Conservation (phyloP, 2,329 filamentous ascomycete genomes). For the Sarocladiaceae sp. region DNA sequence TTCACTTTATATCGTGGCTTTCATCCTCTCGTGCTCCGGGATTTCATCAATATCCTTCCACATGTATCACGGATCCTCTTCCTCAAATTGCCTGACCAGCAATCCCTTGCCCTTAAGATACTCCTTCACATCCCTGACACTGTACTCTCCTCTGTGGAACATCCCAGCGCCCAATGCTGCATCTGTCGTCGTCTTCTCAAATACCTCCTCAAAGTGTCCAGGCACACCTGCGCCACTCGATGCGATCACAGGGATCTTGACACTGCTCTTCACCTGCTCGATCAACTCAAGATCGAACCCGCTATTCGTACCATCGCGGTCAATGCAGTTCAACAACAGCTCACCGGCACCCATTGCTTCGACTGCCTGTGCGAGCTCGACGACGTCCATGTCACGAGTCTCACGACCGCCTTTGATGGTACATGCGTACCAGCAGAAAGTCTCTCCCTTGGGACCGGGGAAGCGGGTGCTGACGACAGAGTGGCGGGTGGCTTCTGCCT, state of each 20-base stretch:
- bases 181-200: constrained; percentile 79
- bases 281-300: constrained; percentile 95
- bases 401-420: constrained; percentile 95
- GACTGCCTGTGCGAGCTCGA: constrained; percentile 81
- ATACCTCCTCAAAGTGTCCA: constrained; percentile 86
- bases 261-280: constrained; percentile 76
- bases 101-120: constrained; percentile 67
- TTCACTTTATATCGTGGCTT: no score
- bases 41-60: no score
- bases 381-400: constrained; percentile 88
- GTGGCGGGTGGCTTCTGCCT: constrained; percentile 67
- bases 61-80: constrained; percentile 33
- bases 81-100: constrained; percentile 75
- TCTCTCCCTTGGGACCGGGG: constrained; percentile 71
- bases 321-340: constrained; percentile 95
- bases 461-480: constrained; percentile 64
- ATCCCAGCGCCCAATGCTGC: constrained; percentile 94
- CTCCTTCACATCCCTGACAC: constrained; percentile 90
- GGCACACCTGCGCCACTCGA: constrained; percentile 89
- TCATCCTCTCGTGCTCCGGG: no score
- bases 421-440: constrained; percentile 93
- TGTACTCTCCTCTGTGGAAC: constrained; percentile 96
- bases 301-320: constrained; percentile 90
- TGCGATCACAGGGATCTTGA: constrained; percentile 92
- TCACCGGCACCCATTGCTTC: constrained; percentile 96